phyloP scores from a whole-genome alignment of 2,329 filamentous ascomycete species.

The Aspergillus japonicus region DNA sequence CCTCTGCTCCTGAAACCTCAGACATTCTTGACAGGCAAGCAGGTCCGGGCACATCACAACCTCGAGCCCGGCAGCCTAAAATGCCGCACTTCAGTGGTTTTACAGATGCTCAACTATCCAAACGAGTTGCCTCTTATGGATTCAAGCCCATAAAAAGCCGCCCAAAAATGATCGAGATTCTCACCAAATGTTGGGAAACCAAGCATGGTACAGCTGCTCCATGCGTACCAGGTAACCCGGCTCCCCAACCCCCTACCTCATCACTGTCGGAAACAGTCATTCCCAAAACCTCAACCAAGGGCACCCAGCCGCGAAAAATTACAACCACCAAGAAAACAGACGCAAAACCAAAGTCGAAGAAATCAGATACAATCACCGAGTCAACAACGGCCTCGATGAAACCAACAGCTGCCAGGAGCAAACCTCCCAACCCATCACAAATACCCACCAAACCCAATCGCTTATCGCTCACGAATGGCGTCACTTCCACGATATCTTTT shows the following conservation, averaged over 20 bases:
- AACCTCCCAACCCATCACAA: background rate
- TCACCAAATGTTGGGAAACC: conserved; percentile 70
- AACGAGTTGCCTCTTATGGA: conserved; percentile 62
- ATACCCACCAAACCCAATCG: background rate
- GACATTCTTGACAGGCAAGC: background rate
- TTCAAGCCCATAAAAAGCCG: conserved; percentile 72
- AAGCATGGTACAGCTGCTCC: conserved; percentile 42
- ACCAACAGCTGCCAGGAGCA: background rate
- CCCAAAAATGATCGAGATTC: conserved; percentile 66
- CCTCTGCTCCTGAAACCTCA: background rate
- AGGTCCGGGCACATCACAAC: background rate
- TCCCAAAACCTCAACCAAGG: background rate
- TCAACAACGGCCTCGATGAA: background rate
- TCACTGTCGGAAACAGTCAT: background rate
- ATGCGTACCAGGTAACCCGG: conserved; percentile 21
- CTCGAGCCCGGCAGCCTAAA: conserved; percentile 8
- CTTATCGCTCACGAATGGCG: background rate
- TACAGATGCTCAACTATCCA: conserved; percentile 62
- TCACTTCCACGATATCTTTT: conserved; percentile 15
- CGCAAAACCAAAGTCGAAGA: conserved; percentile 12
- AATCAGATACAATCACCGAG: background rate
- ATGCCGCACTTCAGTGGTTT: conserved; percentile 62
- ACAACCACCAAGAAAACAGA: conserved; percentile 6
- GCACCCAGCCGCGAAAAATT: conserved; percentile 1
- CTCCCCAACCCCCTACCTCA: background rate